Evolutionary conservation across 306 rosid species (phyloP), one percentile per base, ranked within the genome.

Genomic region (Lathyrus aphaca): DNA sequence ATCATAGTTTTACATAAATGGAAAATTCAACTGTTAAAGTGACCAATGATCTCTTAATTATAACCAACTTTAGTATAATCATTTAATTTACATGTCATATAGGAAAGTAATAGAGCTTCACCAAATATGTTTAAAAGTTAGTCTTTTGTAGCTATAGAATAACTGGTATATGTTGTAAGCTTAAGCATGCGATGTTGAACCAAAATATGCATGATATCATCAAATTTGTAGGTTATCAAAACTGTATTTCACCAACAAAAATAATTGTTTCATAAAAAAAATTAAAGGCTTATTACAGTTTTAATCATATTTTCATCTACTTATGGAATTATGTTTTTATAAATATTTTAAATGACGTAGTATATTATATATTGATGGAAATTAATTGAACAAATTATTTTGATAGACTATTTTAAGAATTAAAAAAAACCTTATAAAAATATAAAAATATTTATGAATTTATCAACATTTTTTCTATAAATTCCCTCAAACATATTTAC

Each of bases 1-100:
- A 58, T 44, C 64, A 40, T 13, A 12, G 13, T 73, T 25, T 3
- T 58, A 39, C 56, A 4, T 43, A 71, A 72, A 72, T 53, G 15
- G 68, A 2, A 75, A 75, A 29, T 40, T 42, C 59, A 66, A 61
- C 58, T 46, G 76, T 72, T 71, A 71, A 66, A 59, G 69, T 38
- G 32, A 48, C 74, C 39, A 39, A 27, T 10, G 59, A 5, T 17
- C 74, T 46, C 69, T 78, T 77, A 65, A 66, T 72, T 73, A 37
- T 45, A 79, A 50, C 43, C 67, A 59, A 66, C 66, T 73, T 59
- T 32, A 10, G 50, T 39, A 30, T 27, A 35, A 69, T 80, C 6
- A 60, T 63, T 74, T 48, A 10, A 13, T 71, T 54, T 55, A 45
- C 23, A 42, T 17, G 62, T 21, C 48, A 3, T 64, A 27, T 16